Conservation (phyloP, 768 basidiomycete genomes). For the Boletus speciosus region DNA sequence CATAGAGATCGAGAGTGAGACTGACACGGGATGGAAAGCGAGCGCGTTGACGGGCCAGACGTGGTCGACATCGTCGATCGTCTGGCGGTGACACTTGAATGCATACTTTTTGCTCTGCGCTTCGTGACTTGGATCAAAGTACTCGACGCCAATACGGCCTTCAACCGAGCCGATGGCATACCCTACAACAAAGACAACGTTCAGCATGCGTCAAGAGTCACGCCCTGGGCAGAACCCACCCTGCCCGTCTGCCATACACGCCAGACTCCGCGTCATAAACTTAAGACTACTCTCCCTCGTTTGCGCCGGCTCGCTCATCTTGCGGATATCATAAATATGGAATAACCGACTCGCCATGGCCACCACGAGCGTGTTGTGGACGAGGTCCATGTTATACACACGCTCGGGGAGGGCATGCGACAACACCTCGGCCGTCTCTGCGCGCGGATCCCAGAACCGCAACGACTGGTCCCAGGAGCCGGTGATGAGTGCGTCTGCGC, state of each 20-base stretch:
- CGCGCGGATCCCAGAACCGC: conserved; percentile 82
- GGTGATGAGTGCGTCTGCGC: conserved; percentile 67
- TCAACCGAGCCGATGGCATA: conserved; percentile 94
- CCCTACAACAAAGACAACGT: conserved; percentile 42
- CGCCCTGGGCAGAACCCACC: conserved; percentile 40
- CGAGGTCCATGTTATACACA: conserved; percentile 79
- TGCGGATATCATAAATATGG: conserved; percentile 83
- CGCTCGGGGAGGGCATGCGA: conserved; percentile 73
- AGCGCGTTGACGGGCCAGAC: conserved; percentile 96
- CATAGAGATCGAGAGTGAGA: conserved; percentile 1
- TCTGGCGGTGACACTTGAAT: conserved; percentile 94
- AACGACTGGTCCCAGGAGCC: conserved; percentile 92
- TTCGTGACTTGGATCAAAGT: conserved; percentile 78
- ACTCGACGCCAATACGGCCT: conserved; percentile 95
- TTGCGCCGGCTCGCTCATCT: conserved; percentile 71
- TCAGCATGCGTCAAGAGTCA: too few species aligned
- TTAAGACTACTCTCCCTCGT: conserved; percentile 90
- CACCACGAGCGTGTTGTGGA: conserved; percentile 78
- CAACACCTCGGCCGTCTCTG: conserved; percentile 51
- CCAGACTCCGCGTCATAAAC: conserved; percentile 89
- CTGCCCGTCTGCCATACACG: conserved; percentile 90
- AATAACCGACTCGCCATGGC: conserved; percentile 91
- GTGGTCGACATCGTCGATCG: conserved; percentile 87
- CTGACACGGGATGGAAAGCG: conserved; percentile 86
- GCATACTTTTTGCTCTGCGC: conserved; percentile 79